Base-by-base conservation (phyloP, 1,139 yeast genomes). In the Pichia sp. region DNA sequence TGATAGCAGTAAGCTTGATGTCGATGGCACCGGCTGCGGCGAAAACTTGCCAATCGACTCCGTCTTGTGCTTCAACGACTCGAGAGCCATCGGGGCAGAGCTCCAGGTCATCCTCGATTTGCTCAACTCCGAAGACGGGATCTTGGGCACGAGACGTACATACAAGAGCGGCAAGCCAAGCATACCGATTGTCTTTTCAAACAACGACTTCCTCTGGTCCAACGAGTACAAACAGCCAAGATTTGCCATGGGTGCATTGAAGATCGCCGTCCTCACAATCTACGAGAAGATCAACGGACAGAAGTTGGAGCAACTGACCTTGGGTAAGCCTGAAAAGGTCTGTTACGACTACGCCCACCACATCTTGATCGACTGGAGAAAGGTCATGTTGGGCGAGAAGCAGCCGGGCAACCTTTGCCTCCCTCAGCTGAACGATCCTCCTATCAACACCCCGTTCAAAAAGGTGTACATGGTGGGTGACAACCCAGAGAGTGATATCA, bases 391-490 rank as follows among this genome's bases (percentile, higher is more conserved):
- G 57, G 64, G 52, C 58, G 66, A 60, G 44, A 58, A 61, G 36
- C 50, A 54, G 3, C 55, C 61, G 8, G 59, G 60, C 26, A 61
- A 64, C 7, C 70, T 71, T 40, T 62, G 72, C 42, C 65, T 73
- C 52, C 82, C 82, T 1, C 66, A 65, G 36, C 67, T 79, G 55
- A 61, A 63, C 44, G 61, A 56, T 26, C 61, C 72, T 5, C 81
- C 81, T 2, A 53, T 54, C 8, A 53, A 61, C n/a, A 65, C 76
- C 7, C 81, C 82, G 3, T 82, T 82, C 60, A 70, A 74, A 31
- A 72, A 77, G 41, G 86, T 92, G 2, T 92, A 78, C 72, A 93
- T 93, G 99, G 88, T 93, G 38, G 99, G 99, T 32, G 99, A 93
- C 70, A 93, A 93, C 69, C 98, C 97, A 4, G 93, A 85, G 34